These are phyloP conservation scores for Lachnellula hyalina DNA, from an alignment of 2,329 filamentous ascomycete species.

Conservation along the genomic window DNA sequence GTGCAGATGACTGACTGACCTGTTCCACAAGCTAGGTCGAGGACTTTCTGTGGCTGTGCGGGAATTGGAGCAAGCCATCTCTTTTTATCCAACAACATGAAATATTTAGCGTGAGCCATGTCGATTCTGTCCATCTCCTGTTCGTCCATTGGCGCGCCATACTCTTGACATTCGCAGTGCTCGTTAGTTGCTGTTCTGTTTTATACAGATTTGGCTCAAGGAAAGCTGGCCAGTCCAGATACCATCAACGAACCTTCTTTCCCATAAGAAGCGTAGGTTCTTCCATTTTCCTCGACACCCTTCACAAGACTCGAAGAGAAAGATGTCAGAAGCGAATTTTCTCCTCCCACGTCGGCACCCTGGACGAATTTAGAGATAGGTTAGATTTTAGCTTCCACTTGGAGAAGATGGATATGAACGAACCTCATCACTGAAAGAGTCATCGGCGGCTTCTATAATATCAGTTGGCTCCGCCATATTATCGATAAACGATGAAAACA, in stretches of 20 bases:
- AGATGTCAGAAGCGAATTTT: too few species aligned
- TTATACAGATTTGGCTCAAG: too few species aligned
- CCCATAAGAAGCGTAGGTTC: slow-evolving; percentile 11
- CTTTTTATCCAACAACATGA: slow-evolving; percentile 13
- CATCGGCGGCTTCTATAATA: too few species aligned
- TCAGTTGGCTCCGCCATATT: too few species aligned
- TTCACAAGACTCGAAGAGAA: background rate
- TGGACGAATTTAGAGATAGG: too few species aligned
- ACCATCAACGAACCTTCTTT: slow-evolving; percentile 6
- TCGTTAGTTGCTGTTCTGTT: too few species aligned
- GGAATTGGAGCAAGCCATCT: slow-evolving; percentile 1
- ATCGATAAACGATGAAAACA: too few species aligned
- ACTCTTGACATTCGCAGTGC: slow-evolving; percentile 6
- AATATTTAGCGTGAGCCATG: slow-evolving; percentile 18
- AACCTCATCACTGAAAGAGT: too few species aligned
- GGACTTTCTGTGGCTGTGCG: slow-evolving; percentile 29
- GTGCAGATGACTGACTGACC: slow-evolving; percentile 23
- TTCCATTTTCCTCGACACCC: slow-evolving; percentile 11
- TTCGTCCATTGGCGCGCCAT: slow-evolving; percentile 19
- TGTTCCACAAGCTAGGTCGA: slow-evolving; percentile 36
- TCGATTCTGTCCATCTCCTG: slow-evolving; percentile 17
- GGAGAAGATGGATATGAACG: too few species aligned
- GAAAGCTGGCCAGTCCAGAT: background rate
- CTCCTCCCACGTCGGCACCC: too few species aligned
- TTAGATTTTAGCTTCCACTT: too few species aligned